Evolutionary conservation across 306 rosid genomes (phyloP).

Genomic region (Cucurbita pepo): DNA sequence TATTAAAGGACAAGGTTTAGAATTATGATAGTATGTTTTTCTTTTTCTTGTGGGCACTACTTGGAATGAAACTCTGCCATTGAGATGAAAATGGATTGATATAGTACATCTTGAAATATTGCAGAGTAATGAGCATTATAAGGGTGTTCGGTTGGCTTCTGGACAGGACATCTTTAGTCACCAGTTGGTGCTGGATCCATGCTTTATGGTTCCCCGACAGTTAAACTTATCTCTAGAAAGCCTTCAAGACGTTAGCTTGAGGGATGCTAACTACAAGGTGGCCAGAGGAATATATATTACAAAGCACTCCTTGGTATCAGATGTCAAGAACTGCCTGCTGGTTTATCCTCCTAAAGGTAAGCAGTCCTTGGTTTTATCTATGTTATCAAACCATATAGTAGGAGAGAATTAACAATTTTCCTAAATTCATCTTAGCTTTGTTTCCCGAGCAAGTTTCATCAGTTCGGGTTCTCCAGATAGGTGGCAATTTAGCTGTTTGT

Average conservation of each 20-base stretch:
- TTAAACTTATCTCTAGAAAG: conserved; percentile 18
- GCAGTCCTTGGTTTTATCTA: conserved; percentile 5
- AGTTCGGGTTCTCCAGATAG: conserved; percentile 68
- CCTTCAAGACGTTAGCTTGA: conserved; percentile 25
- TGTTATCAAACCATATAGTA: background rate
- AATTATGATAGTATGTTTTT: conserved; percentile 1
- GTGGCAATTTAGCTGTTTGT: conserved; percentile 63
- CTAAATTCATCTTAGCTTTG: conserved; percentile 33
- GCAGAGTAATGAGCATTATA: conserved; percentile 51
- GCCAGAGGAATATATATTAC: conserved; percentile 91
- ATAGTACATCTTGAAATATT: conserved; percentile 15
- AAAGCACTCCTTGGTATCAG: conserved; percentile 47
- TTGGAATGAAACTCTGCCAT: conserved; percentile 4
- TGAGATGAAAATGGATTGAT: conserved; percentile 10
- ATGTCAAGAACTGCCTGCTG: conserved; percentile 40
- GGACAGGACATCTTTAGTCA: conserved; percentile 65
- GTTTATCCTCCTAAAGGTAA: conserved; percentile 86
- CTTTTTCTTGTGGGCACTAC: background rate
- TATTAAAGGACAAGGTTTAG: conserved; percentile 65
- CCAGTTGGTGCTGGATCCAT: conserved; percentile 66
- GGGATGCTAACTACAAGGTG: conserved; percentile 38
- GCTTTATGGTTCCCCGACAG: conserved; percentile 29
- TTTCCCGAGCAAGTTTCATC: conserved; percentile 61
- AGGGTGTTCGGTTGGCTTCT: conserved; percentile 80
- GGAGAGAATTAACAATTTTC: conserved; percentile 6